Base-by-base conservation (phyloP, 192 early-diverging fungal species). In the Entomortierella chlamydospora region DNA sequence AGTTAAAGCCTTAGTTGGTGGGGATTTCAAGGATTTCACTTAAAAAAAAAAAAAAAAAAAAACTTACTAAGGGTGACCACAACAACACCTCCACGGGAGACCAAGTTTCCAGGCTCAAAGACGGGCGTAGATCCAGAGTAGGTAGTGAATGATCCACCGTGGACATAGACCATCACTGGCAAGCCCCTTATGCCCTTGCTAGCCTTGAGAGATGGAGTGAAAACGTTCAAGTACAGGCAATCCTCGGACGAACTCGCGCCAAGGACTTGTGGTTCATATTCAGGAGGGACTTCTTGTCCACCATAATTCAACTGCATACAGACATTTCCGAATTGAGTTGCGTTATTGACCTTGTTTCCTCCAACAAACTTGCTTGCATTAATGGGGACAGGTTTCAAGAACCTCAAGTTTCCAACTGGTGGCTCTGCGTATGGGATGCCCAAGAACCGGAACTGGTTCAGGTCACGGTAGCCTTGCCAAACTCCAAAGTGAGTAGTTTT, bases 171-270 rank as follows among this genome's bases (percentile, higher is more conserved):
- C 74, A 73, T 82, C 25, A 69, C 69, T 13, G 71, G 61, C 18
- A 72, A 28, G n/a, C 73, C 80, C 17, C 53, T 56, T 20, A n/a
- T 23, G 7, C 28, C 8, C 6, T 58, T 31, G n/a, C n/a, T n/a
- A 0, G 26, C 18, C 49, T 76, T 76, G 28, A 82, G n/a, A 2
- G 39, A 45, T 1, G 69, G 63, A 25, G 80, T 82, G 25, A 55
- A 76, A 6, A 82, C 80, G 22, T 82, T 82, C 42, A 82, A 52
- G 18, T 68, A 74, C 20, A 82, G 50, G 25, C 80, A 76, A 34
- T 82, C 80, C 55, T 82, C 80, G 4, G 64, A 67, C 20, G 60
- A 13, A 7, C 33, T 8, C 4, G 64, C 59, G 0, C 64, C 73
- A 29, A 61, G 23, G 2, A 53, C 0, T 8, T 7, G 11, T 20